Base-by-base conservation (phyloP, 2,329 filamentous ascomycete species). In the Blastomyces emzantsi region DNA sequence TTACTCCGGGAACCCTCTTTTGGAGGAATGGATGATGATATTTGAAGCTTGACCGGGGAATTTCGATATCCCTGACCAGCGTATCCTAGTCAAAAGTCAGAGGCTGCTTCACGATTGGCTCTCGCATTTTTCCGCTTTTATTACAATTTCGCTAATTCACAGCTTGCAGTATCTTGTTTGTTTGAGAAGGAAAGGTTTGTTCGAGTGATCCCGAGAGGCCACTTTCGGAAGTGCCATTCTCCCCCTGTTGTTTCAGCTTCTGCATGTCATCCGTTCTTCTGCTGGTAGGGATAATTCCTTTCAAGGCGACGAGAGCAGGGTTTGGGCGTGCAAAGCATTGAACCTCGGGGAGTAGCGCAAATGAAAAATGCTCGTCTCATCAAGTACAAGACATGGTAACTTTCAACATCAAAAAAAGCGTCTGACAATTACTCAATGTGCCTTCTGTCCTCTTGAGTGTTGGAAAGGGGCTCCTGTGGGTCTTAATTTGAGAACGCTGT, bases 161-260 rank as follows among this genome's bases (percentile, higher is more conserved):
- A 52, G 6, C 11, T 6, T 17, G 6, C 25, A 25, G n/a, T n/a
- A n/a, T n/a, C n/a, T n/a, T n/a, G n/a, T n/a, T n/a, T n/a, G 9
- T 43, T 43, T 25, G 49, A 13, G 49, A 15, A 4, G 5, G 15
- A 52, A 17, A 52, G 8, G 17, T 25, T 13, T 8, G 22, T 25
- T 17, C 17, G 52, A 33, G 17, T 13, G 6, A 39, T 33, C 7
- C 51, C 30, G 6, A 19, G 28, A 55, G 6, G 52, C 52, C 17
- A 33, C 28, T 36, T 36, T 36, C 17, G 28, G 11, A 39, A 39
- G 54, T 39, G 17, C 30, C 17, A 56, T 22, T 39, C 36, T 39
- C 54, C 13, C 28, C 52, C 22, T 45, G 22, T 41, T 59, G 56
- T 45, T 59, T 59, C 56, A 59, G 56, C 8, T 59, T 59, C 22